Base-by-base conservation (phyloP, 2,329 filamentous ascomycete genomes). In the Epichloe aotearoae region DNA sequence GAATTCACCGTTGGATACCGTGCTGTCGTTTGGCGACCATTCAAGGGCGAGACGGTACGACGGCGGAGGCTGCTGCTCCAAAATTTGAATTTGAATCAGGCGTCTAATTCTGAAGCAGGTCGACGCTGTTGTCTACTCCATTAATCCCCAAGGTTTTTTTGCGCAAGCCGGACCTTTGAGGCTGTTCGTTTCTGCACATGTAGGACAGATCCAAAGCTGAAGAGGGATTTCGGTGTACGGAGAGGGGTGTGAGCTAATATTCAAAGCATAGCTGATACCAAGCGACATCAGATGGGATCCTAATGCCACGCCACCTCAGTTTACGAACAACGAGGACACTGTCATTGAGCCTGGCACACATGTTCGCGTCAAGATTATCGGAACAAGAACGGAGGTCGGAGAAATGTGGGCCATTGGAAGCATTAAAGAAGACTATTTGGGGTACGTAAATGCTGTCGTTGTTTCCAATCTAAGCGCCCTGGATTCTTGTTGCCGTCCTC, bases 391-490 rank as follows among this genome's bases (percentile, higher is more conserved):
- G 56, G 93, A 97, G 66, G 88, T 97, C 48, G 88, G 88, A 55
- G 85, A 88, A 65, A 95, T 98, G 79, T 96, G 86, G 77, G 93
- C 91, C 38, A 95, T 98, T 66, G 93, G 90, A 54, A 97, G 88
- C 59, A 96, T 98, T 72, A 95, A 95, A 70, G 91, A 84, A 64
- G 82, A 85, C 62, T 85, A 83, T 62, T 74, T 85, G 40, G 82
- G 82, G 82, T 84, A 73, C 44, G 63, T 48, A 45, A 50, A 6
- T 37, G 20, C 49, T 49, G 14, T 14, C 5, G 37, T 38, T 23
- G 11, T 33, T 17, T 23, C 12, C n/a, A 39, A 17, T 4, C 14
- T 14, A 46, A 12, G 5, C 8, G 11, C 30, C 30, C 3, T 30
- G 7, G 19, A 15, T 23, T 37, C 34, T 1, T 10, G 42, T 34